Base-by-base conservation (phyloP, 1,284 basidiomycete species). In the Phellinidium pouzarii region DNA sequence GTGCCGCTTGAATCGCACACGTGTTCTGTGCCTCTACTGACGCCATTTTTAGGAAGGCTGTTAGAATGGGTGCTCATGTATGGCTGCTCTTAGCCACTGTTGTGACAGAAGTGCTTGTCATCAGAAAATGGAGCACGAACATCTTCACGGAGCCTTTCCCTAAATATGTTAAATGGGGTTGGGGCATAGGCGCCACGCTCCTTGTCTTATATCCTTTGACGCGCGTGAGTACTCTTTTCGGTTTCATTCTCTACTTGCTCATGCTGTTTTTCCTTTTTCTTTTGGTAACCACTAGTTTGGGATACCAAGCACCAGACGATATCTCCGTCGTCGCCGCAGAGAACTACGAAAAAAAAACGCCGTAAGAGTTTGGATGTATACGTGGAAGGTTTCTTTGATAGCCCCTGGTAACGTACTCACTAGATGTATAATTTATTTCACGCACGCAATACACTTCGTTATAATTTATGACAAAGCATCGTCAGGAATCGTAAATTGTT, bases 61-160 rank as follows among this genome's bases (percentile, higher is more conserved):
- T 84, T 57, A 76, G 89, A 51, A 91, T 92, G 89, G 89, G 89
- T 1, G 85, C 89, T 59, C 89, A 92, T 64, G 82, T 83, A 37
- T 91, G 88, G 87, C 70, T 91, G 37, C 71, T 91, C 52, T 76
- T 90, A 44, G 87, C 89, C 34, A 92, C 89, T 17, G 81, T 91
- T 55, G 62, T 80, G 53, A 91, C 90, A 17, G 89, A 91, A 64
- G 62, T 86, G 29, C 71, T 89, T 45, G 82, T 78, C 29, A 87
- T 89, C 53, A 67, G 71, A 57, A 88, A 91, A 71, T 91, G 87
- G 87, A 81, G 84, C 58, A 73, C 79, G 61, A 85, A 84, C 4
- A 77, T 80, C 65, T 91, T 84, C 61, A 65, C 73, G 23, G 77
- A 72, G 58, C 82, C 86, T 17, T 68, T 88, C 22, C 89, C 88